Percentiles rank a stretch among this genome's conserved stretches.
phyloP scores from a whole-genome alignment of 225 moss, liverwort and hornwort genomes.

The Pseudoscleropodium purum region DNA sequence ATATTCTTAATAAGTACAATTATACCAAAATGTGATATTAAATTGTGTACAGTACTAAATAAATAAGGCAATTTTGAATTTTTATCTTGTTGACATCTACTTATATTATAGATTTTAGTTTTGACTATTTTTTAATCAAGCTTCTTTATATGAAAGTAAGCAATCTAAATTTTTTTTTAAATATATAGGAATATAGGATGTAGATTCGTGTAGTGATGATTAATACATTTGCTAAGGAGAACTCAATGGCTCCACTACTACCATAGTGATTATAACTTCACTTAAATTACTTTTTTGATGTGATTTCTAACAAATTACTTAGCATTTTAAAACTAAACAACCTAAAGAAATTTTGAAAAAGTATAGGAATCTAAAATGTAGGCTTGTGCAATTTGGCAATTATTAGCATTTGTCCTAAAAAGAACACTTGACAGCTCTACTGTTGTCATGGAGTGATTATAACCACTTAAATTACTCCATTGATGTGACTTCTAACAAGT shows the following conservation, averaged over 20 bases:
- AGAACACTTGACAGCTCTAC: too few relatives aligned
- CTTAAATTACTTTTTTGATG: too few relatives aligned
- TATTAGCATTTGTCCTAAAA: not conserved
- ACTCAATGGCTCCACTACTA: not conserved
- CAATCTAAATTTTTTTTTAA: not conserved
- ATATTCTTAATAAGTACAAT: accelerated
- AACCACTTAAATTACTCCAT: too few relatives aligned
- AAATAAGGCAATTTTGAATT: not conserved
- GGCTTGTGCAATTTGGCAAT: too few relatives aligned
- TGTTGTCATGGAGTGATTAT: too few relatives aligned
- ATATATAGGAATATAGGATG: not conserved
- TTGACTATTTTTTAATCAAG: not conserved
- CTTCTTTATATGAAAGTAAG: accelerated
- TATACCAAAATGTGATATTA: not conserved
- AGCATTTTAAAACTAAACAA: too few relatives aligned
- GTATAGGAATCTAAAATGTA: too few relatives aligned
- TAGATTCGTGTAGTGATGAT: not conserved
- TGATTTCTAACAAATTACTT: too few relatives aligned
- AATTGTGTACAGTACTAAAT: accelerated
- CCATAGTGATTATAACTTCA: too few relatives aligned
- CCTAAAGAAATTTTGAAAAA: too few relatives aligned
- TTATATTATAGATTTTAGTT: not conserved
- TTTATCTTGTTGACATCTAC: not conserved
- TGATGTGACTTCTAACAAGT: too few relatives aligned
- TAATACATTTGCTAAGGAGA: too few relatives aligned